phyloP scores from a whole-genome alignment of 805 yeast genomes.

The Starmerella stellata region DNA sequence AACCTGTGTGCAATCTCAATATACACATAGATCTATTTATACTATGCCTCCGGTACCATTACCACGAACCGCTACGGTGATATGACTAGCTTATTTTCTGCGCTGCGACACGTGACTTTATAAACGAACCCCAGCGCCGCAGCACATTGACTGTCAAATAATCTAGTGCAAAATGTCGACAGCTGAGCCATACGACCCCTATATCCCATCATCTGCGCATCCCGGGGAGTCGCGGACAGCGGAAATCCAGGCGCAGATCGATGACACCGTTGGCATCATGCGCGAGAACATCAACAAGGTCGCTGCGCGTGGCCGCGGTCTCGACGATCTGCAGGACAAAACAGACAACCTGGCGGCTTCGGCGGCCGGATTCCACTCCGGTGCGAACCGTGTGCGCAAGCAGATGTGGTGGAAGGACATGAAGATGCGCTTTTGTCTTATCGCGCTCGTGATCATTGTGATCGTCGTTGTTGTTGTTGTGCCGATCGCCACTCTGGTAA shows the following conservation, averaged over 20 bases:
- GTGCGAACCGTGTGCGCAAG: conserved; percentile 92
- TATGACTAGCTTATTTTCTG: no score
- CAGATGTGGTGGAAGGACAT: conserved; percentile 99
- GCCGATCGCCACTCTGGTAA: conserved; percentile 80
- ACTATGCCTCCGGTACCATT: no score
- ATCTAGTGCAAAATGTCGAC: no score
- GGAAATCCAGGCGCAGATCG: conserved; percentile 78
- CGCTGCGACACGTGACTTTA: not conserved
- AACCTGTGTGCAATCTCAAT: no score
- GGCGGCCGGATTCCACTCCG: conserved; percentile 88
- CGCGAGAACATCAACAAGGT: conserved; percentile 91
- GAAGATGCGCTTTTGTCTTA: conserved; percentile 84
- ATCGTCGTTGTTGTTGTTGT: conserved; percentile 73
- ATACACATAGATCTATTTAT: no score
- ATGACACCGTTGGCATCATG: conserved; percentile 94
- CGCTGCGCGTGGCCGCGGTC: conserved; percentile 84
- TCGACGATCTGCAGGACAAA: conserved; percentile 79
- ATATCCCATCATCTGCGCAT: conserved; percentile 34
- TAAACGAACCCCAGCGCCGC: not conserved
- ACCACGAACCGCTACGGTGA: no score
- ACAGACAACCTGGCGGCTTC: conserved; percentile 82
- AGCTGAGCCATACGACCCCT: conserved; percentile 72
- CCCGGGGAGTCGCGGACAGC: conserved; percentile 36
- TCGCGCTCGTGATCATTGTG: conserved; percentile 58
- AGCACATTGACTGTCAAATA: no score